Conservation (phyloP, 2,329 filamentous ascomycete genomes). For the Cladophialophora carrionii region DNA sequence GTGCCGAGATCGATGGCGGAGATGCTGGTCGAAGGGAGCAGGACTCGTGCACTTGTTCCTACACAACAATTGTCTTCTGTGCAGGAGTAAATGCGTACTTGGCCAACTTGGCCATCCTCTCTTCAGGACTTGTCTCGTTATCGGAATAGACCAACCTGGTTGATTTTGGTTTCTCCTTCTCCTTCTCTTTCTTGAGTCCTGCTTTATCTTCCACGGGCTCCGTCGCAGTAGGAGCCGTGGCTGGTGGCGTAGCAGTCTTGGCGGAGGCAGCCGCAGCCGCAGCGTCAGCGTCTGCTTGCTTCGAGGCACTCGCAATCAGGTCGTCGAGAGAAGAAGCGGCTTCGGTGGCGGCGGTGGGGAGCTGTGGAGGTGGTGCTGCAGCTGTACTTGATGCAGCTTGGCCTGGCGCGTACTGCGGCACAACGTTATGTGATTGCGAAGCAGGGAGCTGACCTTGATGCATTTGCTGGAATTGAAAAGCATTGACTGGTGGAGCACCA, state of each 20-base stretch:
- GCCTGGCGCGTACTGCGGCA: conserved; percentile 32
- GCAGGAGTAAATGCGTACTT: conserved; percentile 71
- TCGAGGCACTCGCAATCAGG: conserved; percentile 55
- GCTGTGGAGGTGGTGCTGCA: conserved; percentile 33
- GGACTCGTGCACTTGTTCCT: conserved; percentile 8
- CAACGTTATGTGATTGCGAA: conserved; percentile 41
- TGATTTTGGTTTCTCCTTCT: conserved; percentile 66
- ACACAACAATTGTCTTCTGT: conserved; percentile 40
- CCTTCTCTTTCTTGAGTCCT: conserved; percentile 62
- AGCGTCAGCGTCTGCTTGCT: conserved; percentile 46
- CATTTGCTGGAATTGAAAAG: conserved; percentile 60
- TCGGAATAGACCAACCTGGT: conserved; percentile 79
- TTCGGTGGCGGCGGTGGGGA: conserved; percentile 36
- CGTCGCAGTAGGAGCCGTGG: conserved; percentile 39
- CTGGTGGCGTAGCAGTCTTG: conserved; percentile 31
- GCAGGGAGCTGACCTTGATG: conserved; percentile 55
- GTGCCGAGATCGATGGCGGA: neutral
- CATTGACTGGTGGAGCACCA: conserved; percentile 57
- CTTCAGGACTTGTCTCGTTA: conserved; percentile 78
- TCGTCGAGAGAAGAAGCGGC: conserved; percentile 55
- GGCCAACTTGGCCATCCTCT: conserved; percentile 79
- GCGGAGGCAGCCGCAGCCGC: conserved; percentile 39
- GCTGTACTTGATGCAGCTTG: conserved; percentile 20
- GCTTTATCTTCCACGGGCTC: conserved; percentile 60
- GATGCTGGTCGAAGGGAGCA: neutral